Percentiles rank a stretch among this genome's conserved stretches.
Conservation (phyloP, 257 asterid genomes). For the Vinca minor region DNA sequence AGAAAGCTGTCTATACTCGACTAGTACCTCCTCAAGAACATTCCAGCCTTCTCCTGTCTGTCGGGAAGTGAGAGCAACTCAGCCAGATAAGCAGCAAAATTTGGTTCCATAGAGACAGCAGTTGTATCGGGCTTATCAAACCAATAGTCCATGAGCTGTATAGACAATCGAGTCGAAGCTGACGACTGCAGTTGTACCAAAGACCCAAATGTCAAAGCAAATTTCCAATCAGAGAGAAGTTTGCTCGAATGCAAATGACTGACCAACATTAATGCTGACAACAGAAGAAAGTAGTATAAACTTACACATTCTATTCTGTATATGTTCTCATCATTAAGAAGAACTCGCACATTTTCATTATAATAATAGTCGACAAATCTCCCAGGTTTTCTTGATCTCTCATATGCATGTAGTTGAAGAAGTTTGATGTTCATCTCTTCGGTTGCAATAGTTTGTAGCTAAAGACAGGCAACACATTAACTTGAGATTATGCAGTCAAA, state of each 20-base stretch:
- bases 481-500: constrained; percentile 1
- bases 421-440: constrained; percentile 71
- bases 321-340: constrained; percentile 65
- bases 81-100: constrained; percentile 51
- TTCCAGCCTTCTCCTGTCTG: constrained; percentile 29
- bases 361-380: constrained; percentile 54
- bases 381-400: constrained; percentile 54
- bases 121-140: constrained; percentile 54
- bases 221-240: constrained; percentile 2
- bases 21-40: constrained; percentile 69
- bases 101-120: constrained; percentile 59
- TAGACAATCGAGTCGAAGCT: constrained; percentile 44
- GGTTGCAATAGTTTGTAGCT: constrained; percentile 61
- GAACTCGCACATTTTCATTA: constrained; percentile 58
- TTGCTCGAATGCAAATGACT: background rate
- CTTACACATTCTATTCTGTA: constrained; percentile 80
- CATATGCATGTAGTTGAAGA: constrained; percentile 71
- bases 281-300: constrained; percentile 13
- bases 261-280: background rate
- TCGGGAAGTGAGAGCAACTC: constrained; percentile 51
- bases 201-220: constrained; percentile 5
- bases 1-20: background rate
- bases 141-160: constrained; percentile 76
- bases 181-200: constrained; percentile 43
- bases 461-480: background rate